Percentiles rank a stretch among this genome's conserved stretches.
Conservation (phyloP, 1,284 basidiomycete species). For the Fomitopsis betulina region DNA sequence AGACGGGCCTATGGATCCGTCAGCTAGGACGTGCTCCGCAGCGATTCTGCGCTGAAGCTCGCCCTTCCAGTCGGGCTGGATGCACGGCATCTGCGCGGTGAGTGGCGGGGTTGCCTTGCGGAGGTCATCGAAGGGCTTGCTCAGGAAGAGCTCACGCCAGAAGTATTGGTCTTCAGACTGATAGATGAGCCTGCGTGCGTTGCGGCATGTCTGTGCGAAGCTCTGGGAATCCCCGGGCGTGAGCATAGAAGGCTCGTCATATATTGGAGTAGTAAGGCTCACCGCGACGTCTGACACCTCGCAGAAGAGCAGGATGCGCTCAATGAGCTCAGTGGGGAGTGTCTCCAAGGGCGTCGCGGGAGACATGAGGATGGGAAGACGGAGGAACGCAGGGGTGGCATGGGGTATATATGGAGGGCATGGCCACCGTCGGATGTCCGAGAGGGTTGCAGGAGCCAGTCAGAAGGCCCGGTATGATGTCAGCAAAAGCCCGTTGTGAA, state of each 20-base stretch:
- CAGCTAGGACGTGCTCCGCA: constrained; percentile 19
- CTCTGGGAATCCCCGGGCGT: constrained; percentile 6
- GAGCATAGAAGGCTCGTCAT: neutral
- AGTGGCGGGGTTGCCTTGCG: constrained; percentile 23
- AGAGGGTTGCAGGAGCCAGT: neutral
- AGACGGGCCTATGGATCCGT: constrained; percentile 22
- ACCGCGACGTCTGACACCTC: constrained; percentile 49
- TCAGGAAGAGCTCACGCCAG: constrained; percentile 60
- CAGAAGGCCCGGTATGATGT: neutral
- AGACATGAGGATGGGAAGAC: neutral
- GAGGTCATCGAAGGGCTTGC: constrained; percentile 57
- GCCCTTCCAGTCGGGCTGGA: constrained; percentile 24
- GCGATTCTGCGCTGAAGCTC: constrained; percentile 28
- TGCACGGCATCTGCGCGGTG: neutral
- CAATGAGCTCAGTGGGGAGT: constrained; percentile 52
- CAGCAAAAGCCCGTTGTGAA: neutral
- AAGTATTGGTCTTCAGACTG: constrained; percentile 48
- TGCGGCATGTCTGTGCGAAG: constrained; percentile 51
- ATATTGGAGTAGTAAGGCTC: neutral
- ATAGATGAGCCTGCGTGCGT: constrained; percentile 44
- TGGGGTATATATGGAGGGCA: neutral
- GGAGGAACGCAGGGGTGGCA: neutral
- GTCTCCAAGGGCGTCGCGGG: constrained; percentile 11
- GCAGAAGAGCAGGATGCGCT: constrained; percentile 50
- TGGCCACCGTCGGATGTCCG: neutral